Evolutionary conservation across 768 basidiomycete genomes (phyloP), one percentile per base, ranked within the genome.

Genomic region (button mushroom (Agaricus bisporus)): DNA sequence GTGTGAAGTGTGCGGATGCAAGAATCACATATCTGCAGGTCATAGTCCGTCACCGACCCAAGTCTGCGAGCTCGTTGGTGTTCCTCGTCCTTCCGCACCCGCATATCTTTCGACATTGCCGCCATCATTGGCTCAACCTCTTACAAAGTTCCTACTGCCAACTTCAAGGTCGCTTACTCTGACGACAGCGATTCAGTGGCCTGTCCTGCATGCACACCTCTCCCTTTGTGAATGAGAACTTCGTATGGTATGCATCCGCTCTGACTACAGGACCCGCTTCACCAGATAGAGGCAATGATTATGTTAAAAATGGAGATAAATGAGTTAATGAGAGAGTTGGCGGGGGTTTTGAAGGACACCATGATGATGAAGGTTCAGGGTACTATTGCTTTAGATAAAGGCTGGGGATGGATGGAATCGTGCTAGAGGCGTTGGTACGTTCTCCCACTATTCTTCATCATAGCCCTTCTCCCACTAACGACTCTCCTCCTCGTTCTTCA

Each of bases 161-260:
- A 42, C 20, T 18, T 22, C 46, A 28, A 29, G 22, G 2, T 58
- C 25, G 15, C 37, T 45, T n/a, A 2, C 18, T 1, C 32, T 18
- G 10, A 14, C 51, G 6, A 35, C 9, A 14, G 41, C 64, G 67
- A 68, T 2, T 65, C 76, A 35, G 73, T 88, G 41, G 69, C 86
- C 12, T 99, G 95, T 66, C 79, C 85, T 1, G 84, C 83, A 1
- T 99, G 97, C 65, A 98, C 95, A 1, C 98, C 94, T 65, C 73
- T 95, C 11, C 1, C 73, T 94, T 51, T 67, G 67, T 0, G 65
- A 70, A 7, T 98, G 95, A 70, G 95, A 98, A 67, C 87, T 98
- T n/a, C n/a, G 3, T 98, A 95, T 64, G 77, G 76, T 5, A 86
- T 91, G 3, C 71, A 80, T 88, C 85, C 5, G 85, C 80, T 3